Evolutionary conservation across 2,329 filamentous ascomycete species (phyloP).

Genomic region (Fusarium pininemorale): DNA sequence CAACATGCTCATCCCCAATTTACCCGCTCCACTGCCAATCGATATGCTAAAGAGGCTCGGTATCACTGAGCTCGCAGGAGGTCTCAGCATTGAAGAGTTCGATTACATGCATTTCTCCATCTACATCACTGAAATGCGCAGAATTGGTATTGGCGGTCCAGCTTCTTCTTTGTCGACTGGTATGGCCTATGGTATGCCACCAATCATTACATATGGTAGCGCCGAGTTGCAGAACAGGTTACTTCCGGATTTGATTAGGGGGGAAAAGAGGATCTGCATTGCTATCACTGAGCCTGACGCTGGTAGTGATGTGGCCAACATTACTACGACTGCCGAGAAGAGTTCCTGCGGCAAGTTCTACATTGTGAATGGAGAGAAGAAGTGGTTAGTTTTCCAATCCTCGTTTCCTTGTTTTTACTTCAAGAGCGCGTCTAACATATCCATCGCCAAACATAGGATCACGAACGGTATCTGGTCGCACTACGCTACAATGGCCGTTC

Average conservation of each 20-base stretch:
- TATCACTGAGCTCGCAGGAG: background rate
- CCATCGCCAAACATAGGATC: rapidly evolving
- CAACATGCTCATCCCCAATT: background rate
- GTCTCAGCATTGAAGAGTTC: background rate
- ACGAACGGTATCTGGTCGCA: background rate
- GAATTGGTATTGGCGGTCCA: background rate
- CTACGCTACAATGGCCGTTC: background rate
- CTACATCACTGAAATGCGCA: background rate
- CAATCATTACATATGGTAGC: background rate
- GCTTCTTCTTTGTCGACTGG: background rate
- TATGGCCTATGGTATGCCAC: background rate
- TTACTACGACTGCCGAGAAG: background rate
- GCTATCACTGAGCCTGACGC: background rate
- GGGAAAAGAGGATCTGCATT: background rate
- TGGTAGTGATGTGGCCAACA: background rate
- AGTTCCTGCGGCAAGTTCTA: background rate
- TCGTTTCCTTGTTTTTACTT: too few relatives aligned
- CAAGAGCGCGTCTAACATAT: rapidly evolving
- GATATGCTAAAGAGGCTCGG: background rate
- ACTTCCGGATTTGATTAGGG: background rate
- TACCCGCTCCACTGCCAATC: background rate
- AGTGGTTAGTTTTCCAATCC: background rate
- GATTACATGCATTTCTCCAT: background rate
- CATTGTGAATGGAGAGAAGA: background rate
- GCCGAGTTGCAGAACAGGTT: background rate